These are phyloP conservation scores for Phialemonium atrogriseum DNA, from an alignment of 2,329 filamentous ascomycete species.

Conservation along the genomic window DNA sequence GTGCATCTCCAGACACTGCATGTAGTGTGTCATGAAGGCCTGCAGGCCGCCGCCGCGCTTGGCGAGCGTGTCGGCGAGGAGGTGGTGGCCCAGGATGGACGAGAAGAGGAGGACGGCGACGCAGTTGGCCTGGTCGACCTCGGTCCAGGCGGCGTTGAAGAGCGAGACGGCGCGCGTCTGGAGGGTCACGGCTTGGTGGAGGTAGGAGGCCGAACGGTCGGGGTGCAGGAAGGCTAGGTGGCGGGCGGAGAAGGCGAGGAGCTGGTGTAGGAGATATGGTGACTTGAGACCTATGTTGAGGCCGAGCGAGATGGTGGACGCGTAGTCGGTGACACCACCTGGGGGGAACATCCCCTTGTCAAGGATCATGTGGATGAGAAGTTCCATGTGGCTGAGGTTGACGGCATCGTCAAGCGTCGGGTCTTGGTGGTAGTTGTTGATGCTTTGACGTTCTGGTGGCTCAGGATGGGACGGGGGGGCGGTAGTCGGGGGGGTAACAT, in stretches of 20 bases:
- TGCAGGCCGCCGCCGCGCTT: conserved; percentile 14
- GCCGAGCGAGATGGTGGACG: too few species aligned
- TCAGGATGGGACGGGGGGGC: background rate
- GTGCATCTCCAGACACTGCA: conserved; percentile 18
- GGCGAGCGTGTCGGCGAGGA: conserved; percentile 23
- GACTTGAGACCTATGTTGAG: too few species aligned
- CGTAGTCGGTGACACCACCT: too few species aligned
- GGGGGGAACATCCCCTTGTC: conserved; percentile 16
- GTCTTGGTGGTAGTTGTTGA: background rate
- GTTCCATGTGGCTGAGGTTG: conserved; percentile 25
- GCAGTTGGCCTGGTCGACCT: conserved; percentile 20
- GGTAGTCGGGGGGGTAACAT: background rate
- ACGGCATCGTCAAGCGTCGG: conserved; percentile 11
- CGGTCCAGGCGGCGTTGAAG: conserved; percentile 17
- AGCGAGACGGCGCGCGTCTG: conserved; percentile 21
- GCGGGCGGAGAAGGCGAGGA: conserved; percentile 26
- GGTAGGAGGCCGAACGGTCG: conserved; percentile 13
- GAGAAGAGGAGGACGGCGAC: conserved; percentile 24
- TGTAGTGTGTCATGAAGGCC: conserved; percentile 19
- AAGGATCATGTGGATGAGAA: conserved; percentile 21
- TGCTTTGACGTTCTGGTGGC: background rate
- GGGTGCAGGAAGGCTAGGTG: conserved; percentile 22
- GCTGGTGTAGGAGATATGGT: conserved; percentile 26
- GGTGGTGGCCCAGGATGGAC: conserved; percentile 22
- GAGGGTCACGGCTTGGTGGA: conserved; percentile 17